phyloP scores from a whole-genome alignment of 768 basidiomycete genomes.

The Candolleomyces aberdarensis region DNA sequence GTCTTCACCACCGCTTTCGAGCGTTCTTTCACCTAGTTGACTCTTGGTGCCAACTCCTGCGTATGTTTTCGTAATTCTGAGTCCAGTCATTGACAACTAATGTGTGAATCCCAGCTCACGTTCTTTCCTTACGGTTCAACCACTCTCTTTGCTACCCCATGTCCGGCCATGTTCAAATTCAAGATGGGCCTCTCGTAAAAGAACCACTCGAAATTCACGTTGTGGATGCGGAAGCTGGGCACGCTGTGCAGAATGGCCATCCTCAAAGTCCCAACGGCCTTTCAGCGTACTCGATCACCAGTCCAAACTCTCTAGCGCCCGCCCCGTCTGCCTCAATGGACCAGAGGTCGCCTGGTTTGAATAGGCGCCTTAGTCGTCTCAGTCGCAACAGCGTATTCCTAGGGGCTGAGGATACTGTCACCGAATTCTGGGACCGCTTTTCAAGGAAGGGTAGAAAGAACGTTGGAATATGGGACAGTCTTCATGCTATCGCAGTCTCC shows the following conservation, averaged over 20 bases:
- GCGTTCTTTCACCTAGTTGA: too few relatives aligned
- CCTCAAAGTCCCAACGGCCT: neutral
- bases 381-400: neutral
- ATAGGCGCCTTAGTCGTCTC: neutral
- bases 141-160: neutral
- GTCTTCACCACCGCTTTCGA: too few relatives aligned
- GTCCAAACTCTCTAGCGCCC: neutral
- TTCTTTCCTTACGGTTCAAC: too few relatives aligned
- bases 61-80: too few relatives aligned
- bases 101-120: too few relatives aligned
- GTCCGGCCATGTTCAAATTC: neutral
- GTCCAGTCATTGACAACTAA: too few relatives aligned
- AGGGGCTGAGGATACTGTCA: slow-evolving; percentile 6
- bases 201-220: neutral
- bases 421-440: slow-evolving; percentile 43
- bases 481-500: slow-evolving; percentile 44
- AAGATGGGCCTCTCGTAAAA: neutral
- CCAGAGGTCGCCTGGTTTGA: neutral
- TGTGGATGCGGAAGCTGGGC: neutral
- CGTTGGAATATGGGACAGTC: slow-evolving; percentile 40
- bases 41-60: too few relatives aligned
- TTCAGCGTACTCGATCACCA: neutral
- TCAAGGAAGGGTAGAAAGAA: slow-evolving; percentile 42
- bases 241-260: neutral
- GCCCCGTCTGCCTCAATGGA: neutral